Evolutionary conservation across 2,329 filamentous ascomycete species (phyloP).

Genomic region (Zasmidium cellare): DNA sequence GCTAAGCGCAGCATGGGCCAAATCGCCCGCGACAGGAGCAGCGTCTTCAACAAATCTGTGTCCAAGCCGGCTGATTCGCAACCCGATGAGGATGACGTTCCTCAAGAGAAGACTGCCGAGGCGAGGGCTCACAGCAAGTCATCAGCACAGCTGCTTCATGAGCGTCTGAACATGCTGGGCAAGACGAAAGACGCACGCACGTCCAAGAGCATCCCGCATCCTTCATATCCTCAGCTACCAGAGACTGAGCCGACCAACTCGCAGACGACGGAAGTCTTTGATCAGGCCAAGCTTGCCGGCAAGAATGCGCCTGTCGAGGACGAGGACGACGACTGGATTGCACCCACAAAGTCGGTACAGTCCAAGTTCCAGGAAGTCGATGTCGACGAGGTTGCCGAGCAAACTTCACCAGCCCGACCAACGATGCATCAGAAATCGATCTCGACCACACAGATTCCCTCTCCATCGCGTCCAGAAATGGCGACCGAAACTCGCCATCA

Average conservation of each 20-base stretch:
- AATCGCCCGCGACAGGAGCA: conserved; percentile 64
- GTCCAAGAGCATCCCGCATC: conserved; percentile 43
- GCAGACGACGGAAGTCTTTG: conserved; percentile 7
- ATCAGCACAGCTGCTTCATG: conserved; percentile 89
- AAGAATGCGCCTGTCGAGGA: conserved; percentile 38
- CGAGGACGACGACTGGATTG: conserved; percentile 62
- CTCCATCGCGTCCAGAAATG: conserved; percentile 44
- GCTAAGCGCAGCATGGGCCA: conserved; percentile 83
- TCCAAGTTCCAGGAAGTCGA: neutral
- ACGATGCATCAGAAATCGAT: conserved; percentile 37
- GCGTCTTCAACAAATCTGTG: conserved; percentile 72
- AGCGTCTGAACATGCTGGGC: conserved; percentile 79
- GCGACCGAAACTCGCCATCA: conserved; percentile 47
- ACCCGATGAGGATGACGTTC: conserved; percentile 58
- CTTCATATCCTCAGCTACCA: conserved; percentile 43
- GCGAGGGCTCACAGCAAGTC: conserved; percentile 74
- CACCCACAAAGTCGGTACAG: conserved; percentile 40
- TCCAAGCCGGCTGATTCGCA: conserved; percentile 63
- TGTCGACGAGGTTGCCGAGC: neutral
- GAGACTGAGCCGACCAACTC: conserved; percentile 18
- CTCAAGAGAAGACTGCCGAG: conserved; percentile 39
- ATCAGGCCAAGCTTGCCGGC: neutral
- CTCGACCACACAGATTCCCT: conserved; percentile 41
- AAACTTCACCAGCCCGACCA: conserved; percentile 40
- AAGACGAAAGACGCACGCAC: conserved; percentile 52